A percentile compares a stretch with the other conserved stretches of the same genome.
phyloP scores from a whole-genome alignment of 805 yeast genomes.

The Candida andamanensis region DNA sequence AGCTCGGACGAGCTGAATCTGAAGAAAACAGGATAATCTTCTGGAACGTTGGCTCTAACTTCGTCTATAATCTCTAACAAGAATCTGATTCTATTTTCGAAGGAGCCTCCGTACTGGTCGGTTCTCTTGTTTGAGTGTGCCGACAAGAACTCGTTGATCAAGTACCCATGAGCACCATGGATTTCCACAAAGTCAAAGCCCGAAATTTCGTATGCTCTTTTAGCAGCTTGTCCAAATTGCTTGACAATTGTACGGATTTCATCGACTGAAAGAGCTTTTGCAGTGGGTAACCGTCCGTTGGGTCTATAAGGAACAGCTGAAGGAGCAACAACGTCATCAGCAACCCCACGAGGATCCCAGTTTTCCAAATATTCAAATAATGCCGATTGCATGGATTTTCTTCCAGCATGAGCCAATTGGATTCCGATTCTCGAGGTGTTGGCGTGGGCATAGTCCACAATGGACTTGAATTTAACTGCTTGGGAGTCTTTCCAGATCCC shows the following conservation, averaged over 20 bases:
- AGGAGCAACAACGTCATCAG: conserved; percentile 41
- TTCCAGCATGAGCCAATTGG: conserved; percentile 54
- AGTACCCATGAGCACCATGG: conserved; percentile 39
- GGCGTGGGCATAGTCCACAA: conserved; percentile 44
- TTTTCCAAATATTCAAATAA: conserved; percentile 23
- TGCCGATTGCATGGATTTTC: conserved; percentile 37
- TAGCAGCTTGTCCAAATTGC: conserved; percentile 43
- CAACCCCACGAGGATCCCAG: conserved; percentile 38
- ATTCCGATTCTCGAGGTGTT: conserved; percentile 44
- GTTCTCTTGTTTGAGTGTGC: conserved; percentile 29
- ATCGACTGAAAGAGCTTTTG: conserved; percentile 38
- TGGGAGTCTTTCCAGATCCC: conserved; percentile 51
- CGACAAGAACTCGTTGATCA: conserved; percentile 33
- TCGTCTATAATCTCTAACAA: conserved; percentile 35
- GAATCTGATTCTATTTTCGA: conserved; percentile 35
- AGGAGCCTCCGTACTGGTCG: conserved; percentile 28
- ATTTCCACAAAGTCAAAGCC: conserved; percentile 43
- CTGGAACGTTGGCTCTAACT: conserved; percentile 35
- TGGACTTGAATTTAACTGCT: conserved; percentile 32
- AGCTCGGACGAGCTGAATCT: conserved; percentile 46
- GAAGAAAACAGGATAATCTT: conserved; percentile 42
- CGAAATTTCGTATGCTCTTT: conserved; percentile 38
- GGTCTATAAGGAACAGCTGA: conserved; percentile 33
- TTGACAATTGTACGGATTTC: conserved; percentile 40
- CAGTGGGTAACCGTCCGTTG: conserved; percentile 22